phyloP scores from a whole-genome alignment of 2,329 filamentous ascomycete species.

The Pseudogymnoascus sp. region DNA sequence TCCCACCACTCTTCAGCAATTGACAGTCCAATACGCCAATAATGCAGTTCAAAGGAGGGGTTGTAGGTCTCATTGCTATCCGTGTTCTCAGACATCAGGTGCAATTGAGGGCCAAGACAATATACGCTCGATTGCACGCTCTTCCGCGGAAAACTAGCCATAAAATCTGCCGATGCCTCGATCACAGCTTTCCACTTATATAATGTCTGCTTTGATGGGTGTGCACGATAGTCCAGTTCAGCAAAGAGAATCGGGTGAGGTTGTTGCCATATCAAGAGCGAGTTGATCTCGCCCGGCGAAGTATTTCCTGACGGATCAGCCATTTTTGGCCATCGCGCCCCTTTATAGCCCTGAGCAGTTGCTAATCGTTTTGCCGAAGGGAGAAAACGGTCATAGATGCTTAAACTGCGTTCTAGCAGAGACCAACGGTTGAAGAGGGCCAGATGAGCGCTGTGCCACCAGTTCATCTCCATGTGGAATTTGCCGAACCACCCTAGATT shows the following conservation, averaged over 20 bases:
- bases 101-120: slow-evolving; percentile 45
- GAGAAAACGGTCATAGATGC: slow-evolving; percentile 30
- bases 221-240: slow-evolving; percentile 45
- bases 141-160: slow-evolving; percentile 50
- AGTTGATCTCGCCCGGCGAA: slow-evolving; percentile 55
- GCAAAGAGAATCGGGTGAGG: slow-evolving; percentile 55
- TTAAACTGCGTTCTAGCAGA: slow-evolving; percentile 32
- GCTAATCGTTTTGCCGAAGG: slow-evolving; percentile 28
- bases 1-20: slow-evolving; percentile 47
- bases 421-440: slow-evolving; percentile 33
- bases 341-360: slow-evolving; percentile 29
- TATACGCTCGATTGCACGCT: slow-evolving; percentile 39
- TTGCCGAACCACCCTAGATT: slow-evolving; percentile 43
- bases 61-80: slow-evolving; percentile 49
- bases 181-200: slow-evolving; percentile 47
- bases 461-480: slow-evolving; percentile 39
- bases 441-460: slow-evolving; percentile 38
- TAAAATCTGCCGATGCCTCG: slow-evolving; percentile 48
- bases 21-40: slow-evolving; percentile 54
- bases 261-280: slow-evolving; percentile 55
- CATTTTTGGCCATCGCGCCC: slow-evolving; percentile 47
- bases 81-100: slow-evolving; percentile 51
- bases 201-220: slow-evolving; percentile 37
- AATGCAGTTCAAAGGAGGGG: slow-evolving; percentile 53
- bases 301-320: slow-evolving; percentile 48